These are phyloP conservation scores for Talaromyces wortmannii DNA, from an alignment of 495 filamentous ascomycete species.

Conservation along the genomic window DNA sequence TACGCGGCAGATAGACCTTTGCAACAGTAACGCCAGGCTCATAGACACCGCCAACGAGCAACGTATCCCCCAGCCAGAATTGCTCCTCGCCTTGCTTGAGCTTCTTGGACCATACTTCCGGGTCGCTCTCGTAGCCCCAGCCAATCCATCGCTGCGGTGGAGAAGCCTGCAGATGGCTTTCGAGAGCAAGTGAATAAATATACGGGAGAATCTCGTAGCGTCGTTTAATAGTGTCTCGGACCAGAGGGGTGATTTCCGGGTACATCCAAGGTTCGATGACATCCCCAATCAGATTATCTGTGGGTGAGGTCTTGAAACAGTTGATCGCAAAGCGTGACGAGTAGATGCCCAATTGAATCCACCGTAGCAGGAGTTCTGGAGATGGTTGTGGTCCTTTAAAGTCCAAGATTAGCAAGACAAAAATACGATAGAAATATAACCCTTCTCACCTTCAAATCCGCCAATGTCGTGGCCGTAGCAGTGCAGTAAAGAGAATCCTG, in stretches of 20 bases:
- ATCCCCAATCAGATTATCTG: conserved; percentile 54
- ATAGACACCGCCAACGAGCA: conserved; percentile 61
- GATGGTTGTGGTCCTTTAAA: conserved; percentile 50
- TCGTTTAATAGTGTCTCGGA: conserved; percentile 57
- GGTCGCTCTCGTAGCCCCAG: conserved; percentile 59
- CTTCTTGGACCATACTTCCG: conserved; percentile 51
- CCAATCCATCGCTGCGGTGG: conserved; percentile 63
- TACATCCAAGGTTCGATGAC: conserved; percentile 74
- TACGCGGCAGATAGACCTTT: conserved; percentile 54
- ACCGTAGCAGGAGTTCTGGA: conserved; percentile 61
- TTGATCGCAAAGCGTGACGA: conserved; percentile 67
- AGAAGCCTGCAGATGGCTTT: conserved; percentile 48
- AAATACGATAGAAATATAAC: neutral
- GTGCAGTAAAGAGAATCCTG: conserved; percentile 58
- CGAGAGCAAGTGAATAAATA: conserved; percentile 54
- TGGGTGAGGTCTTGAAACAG: conserved; percentile 61
- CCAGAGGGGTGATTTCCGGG: conserved; percentile 49
- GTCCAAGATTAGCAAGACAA: neutral
- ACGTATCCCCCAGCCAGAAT: conserved; percentile 64
- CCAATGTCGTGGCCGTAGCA: conserved; percentile 67
- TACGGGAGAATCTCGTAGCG: conserved; percentile 66
- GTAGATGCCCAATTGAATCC: conserved; percentile 63
- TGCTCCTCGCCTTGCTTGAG: conserved; percentile 54
- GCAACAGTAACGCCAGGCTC: conserved; percentile 44
- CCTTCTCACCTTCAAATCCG: conserved; percentile 49